phyloP scores from a whole-genome alignment of 495 filamentous ascomycete genomes.

The Annulohypoxylon stygium region DNA sequence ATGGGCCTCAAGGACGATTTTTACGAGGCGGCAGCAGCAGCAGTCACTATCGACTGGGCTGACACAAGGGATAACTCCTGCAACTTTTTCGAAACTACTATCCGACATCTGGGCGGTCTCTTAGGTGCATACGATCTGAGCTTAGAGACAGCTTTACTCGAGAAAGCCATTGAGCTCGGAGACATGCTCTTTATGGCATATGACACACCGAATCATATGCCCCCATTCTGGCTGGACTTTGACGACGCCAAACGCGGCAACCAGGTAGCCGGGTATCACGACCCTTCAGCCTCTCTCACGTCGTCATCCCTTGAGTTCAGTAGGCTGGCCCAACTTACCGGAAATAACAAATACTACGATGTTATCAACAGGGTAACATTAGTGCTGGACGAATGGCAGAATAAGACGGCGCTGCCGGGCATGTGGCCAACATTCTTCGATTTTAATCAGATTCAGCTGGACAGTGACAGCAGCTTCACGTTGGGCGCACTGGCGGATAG shows the following conservation, averaged over 20 bases:
- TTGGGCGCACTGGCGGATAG: conserved; percentile 83
- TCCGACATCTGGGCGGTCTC: conserved; percentile 83
- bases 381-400: conserved; percentile 77
- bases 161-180: conserved; percentile 84
- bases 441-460: conserved; percentile 49
- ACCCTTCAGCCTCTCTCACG: conserved; percentile 62
- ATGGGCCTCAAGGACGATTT: conserved; percentile 94
- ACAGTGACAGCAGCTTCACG: conserved; percentile 64
- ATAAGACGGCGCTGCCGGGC: conserved; percentile 76
- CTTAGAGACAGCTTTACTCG: conserved; percentile 74
- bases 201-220: conserved; percentile 94
- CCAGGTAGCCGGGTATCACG: conserved; percentile 52
- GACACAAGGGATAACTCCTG: conserved; percentile 68
- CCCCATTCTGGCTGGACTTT: conserved; percentile 75
- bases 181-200: conserved; percentile 88
- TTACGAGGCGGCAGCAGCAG: conserved; percentile 81
- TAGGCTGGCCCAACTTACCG: conserved; percentile 84
- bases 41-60: conserved; percentile 86
- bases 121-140: conserved; percentile 82
- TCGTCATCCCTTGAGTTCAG: conserved; percentile 87
- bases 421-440: conserved; percentile 86
- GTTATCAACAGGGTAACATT: conserved; percentile 83
- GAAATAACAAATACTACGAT: conserved; percentile 84
- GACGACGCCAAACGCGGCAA: conserved; percentile 48
- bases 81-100: conserved; percentile 85